Evolutionary conservation across 306 rosid species (phyloP).

Genomic region (Inga laurina): DNA sequence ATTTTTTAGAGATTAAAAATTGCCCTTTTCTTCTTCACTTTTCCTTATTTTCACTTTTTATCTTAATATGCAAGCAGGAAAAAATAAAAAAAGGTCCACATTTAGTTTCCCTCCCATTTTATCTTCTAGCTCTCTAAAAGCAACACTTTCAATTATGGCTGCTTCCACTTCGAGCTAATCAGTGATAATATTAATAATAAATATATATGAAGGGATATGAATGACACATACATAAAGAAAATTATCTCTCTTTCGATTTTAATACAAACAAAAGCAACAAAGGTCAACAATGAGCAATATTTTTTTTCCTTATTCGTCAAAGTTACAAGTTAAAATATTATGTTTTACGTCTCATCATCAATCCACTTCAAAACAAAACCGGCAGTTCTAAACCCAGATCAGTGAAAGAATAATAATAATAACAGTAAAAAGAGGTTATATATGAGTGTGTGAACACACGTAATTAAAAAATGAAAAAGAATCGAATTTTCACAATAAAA

Average conservation of each 20-base stretch:
- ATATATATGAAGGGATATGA: not conserved
- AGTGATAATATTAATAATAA: not conserved
- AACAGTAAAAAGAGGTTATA: slow-evolving; percentile 23
- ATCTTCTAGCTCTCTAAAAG: slow-evolving; percentile 13
- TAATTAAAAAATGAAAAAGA: not conserved
- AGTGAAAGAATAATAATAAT: not conserved
- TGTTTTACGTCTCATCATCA: slow-evolving; percentile 14
- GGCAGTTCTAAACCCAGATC: not conserved
- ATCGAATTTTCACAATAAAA: not conserved
- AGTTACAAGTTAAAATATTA: slow-evolving; percentile 28
- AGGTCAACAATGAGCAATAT: slow-evolving; percentile 33
- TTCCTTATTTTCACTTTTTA: not conserved
- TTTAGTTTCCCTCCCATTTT: too few species aligned
- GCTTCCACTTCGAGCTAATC: slow-evolving; percentile 36
- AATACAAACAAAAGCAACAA: slow-evolving; percentile 22
- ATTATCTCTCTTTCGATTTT: not conserved
- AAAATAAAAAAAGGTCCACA: not conserved
- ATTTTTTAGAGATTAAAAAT: not conserved
- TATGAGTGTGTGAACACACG: not conserved
- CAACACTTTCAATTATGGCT: slow-evolving; percentile 31
- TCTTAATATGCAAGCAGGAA: not conserved
- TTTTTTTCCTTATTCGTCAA: slow-evolving; percentile 28
- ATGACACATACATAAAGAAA: not conserved
- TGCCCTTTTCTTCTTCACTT: not conserved
- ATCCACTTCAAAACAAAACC: slow-evolving; percentile 10